These are phyloP conservation scores for Ustilago shanxiensis DNA, from an alignment of 1,284 basidiomycete species.

Conservation along the genomic window DNA sequence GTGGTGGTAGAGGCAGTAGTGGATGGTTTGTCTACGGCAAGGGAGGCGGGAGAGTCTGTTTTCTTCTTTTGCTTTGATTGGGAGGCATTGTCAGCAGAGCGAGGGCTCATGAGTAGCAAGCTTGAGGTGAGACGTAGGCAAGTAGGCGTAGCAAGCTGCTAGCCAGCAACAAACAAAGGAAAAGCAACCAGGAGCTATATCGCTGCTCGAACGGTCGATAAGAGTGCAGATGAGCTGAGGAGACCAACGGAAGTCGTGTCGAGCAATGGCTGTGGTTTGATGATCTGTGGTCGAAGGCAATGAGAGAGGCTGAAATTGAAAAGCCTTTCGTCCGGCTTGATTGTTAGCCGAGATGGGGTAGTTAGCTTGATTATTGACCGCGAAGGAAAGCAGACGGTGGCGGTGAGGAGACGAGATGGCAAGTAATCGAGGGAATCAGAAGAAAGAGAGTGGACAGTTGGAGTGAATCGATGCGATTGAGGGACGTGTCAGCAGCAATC, in stretches of 20 bases:
- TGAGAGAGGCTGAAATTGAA: neutral
- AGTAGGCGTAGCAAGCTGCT: neutral
- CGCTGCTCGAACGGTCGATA: neutral
- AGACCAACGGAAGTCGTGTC: too few relatives aligned
- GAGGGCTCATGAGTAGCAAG: constrained; percentile 32
- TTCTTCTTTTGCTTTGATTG: constrained; percentile 44
- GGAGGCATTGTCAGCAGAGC: constrained; percentile 37
- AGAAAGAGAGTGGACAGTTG: constrained; percentile 3
- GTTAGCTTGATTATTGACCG: neutral
- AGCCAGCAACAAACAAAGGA: neutral
- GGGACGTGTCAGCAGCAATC: neutral
- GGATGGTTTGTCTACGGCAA: constrained; percentile 7
- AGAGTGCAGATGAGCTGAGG: neutral
- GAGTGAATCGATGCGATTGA: neutral
- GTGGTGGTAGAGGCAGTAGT: neutral
- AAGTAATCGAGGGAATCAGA: neutral
- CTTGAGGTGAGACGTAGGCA: constrained; percentile 7
- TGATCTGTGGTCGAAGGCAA: neutral
- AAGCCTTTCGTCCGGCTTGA: neutral
- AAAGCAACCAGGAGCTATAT: neutral
- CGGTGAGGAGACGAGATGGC: neutral
- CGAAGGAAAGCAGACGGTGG: neutral
- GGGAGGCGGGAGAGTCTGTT: constrained; percentile 3
- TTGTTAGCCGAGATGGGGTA: neutral
- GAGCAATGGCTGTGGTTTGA: too few relatives aligned